Evolutionary conservation across 2,329 filamentous ascomycete genomes (phyloP).

Genomic region (Alternaria solani): DNA sequence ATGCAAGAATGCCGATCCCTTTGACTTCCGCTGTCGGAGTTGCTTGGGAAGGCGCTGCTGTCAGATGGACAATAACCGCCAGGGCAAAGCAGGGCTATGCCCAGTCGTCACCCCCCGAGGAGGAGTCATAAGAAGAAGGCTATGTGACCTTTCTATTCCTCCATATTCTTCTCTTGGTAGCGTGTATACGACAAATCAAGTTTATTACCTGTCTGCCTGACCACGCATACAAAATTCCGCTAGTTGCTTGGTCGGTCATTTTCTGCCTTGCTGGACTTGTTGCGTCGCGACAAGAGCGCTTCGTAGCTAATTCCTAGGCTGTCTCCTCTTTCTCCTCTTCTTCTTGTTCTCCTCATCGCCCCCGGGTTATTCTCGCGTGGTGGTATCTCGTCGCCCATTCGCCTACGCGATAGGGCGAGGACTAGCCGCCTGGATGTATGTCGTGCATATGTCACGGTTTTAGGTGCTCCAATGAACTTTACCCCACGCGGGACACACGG

Average conservation of each 20-base stretch:
- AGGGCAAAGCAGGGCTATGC: background rate
- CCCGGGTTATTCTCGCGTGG: background rate
- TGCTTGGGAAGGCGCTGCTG: background rate
- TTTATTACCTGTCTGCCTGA: background rate
- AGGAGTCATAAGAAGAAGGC: background rate
- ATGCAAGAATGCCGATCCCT: conserved; percentile 3
- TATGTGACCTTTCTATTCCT: background rate
- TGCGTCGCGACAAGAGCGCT: background rate
- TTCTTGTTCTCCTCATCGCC: background rate
- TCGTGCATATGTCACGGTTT: conserved; percentile 3
- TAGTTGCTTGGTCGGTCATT: background rate
- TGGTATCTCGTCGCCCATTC: background rate
- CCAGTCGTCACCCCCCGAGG: background rate
- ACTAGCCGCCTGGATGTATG: background rate
- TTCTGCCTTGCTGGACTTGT: background rate
- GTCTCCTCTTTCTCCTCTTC: background rate
- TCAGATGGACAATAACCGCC: background rate
- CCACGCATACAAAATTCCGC: background rate
- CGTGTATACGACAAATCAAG: background rate
- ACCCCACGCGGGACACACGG: background rate
- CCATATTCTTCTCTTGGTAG: background rate
- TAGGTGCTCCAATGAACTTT: background rate
- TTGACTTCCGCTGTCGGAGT: background rate
- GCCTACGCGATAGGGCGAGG: background rate
- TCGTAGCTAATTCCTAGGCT: background rate